These are phyloP conservation scores for Penicillium angulare DNA, from an alignment of 495 filamentous ascomycete genomes.

Conservation along the genomic window DNA sequence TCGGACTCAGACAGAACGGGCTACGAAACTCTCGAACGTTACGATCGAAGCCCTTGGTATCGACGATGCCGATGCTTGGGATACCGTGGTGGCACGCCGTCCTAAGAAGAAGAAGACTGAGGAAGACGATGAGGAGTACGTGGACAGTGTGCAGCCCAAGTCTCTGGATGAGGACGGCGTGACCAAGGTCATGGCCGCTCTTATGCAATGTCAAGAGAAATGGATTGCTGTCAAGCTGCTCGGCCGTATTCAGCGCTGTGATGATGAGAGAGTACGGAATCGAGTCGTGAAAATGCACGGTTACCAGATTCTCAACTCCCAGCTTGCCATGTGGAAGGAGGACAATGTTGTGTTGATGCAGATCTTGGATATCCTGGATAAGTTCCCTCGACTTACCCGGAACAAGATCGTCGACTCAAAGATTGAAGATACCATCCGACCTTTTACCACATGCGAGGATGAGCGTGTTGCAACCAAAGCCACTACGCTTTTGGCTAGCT, in stretches of 20 bases:
- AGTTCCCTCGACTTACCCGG: conserved; percentile 84
- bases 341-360: conserved; percentile 87
- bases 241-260: conserved; percentile 80
- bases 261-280: conserved; percentile 84
- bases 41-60: conserved; percentile 96
- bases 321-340: conserved; percentile 78
- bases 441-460: conserved; percentile 65
- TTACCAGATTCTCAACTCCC: conserved; percentile 88
- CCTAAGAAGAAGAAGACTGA: conserved; percentile 91
- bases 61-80: conserved; percentile 90
- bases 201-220: conserved; percentile 98
- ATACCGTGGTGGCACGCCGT: conserved; percentile 81
- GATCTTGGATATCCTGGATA: conserved; percentile 84
- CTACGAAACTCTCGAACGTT: conserved; percentile 84
- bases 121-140: conserved; percentile 95
- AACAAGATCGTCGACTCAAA: conserved; percentile 98
- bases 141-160: conserved; percentile 83
- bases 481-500: conserved; percentile 71
- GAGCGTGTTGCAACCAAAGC: conserved; percentile 71
- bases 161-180: conserved; percentile 84
- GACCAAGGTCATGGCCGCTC: conserved; percentile 96
- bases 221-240: conserved; percentile 98
- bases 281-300: conserved; percentile 95
- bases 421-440: conserved; percentile 80
- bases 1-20: conserved; percentile 94